A percentile compares a stretch with the other conserved stretches of the same genome.
These are phyloP conservation scores for Colletotrichum somersetense DNA, from an alignment of 2,329 filamentous ascomycete species.

Conservation along the genomic window DNA sequence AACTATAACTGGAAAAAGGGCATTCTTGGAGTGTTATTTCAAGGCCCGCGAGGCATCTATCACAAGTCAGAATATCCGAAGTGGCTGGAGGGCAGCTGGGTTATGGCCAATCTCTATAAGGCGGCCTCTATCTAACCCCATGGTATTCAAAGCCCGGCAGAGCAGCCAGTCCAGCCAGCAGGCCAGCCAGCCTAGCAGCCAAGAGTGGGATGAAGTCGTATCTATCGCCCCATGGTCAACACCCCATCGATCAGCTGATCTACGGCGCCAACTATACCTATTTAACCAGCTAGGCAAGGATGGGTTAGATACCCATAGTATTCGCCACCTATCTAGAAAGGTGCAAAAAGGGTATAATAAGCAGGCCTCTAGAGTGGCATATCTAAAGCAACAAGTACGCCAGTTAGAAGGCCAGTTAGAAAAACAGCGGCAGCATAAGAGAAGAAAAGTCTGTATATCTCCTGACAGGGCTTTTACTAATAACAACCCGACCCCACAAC, in stretches of 20 bases:
- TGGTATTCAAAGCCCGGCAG: neutral
- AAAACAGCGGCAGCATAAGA: no score
- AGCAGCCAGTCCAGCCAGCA: neutral
- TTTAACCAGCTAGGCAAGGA: neutral
- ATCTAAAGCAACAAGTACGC: no score
- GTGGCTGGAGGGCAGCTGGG: neutral
- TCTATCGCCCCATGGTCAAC: neutral
- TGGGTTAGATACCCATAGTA: neutral
- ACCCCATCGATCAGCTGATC: neutral
- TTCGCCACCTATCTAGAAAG: neutral
- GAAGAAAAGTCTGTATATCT: no score
- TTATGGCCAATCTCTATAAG: neutral
- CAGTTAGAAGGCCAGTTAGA: no score
- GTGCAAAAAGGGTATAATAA: no score
- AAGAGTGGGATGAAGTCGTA: neutral
- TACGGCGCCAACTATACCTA: neutral
- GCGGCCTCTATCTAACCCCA: neutral
- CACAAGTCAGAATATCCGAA: neutral
- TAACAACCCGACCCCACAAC: no score
- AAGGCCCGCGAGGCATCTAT: no score
- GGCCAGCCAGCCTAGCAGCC: neutral
- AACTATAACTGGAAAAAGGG: neutral
- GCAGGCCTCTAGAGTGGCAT: no score
- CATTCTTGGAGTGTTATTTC: neutral
- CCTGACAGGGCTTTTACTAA: no score